These are phyloP conservation scores for Capsicum rhomboideum DNA, from an alignment of 257 asterid genomes.

Conservation along the genomic window DNA sequence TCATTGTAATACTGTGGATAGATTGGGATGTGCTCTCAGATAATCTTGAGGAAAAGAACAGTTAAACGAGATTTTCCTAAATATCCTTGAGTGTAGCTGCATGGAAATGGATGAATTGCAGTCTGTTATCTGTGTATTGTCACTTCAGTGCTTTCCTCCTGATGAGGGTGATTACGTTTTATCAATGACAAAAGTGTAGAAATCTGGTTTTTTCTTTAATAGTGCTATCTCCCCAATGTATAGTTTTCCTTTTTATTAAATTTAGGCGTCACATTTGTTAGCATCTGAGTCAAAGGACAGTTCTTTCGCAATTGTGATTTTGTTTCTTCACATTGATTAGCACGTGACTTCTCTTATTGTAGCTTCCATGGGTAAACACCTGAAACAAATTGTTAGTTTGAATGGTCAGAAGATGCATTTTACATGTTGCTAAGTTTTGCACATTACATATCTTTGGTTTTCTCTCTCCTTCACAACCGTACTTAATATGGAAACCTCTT, in stretches of 20 bases:
- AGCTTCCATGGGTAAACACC: neutral
- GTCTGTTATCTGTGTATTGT: neutral
- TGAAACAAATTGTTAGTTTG: neutral
- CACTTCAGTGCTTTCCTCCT: neutral
- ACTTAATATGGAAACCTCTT: constrained; percentile 9
- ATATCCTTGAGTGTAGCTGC: neutral
- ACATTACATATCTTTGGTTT: neutral
- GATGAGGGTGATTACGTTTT: neutral
- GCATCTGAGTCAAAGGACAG: neutral
- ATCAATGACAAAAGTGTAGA: neutral
- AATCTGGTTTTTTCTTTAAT: neutral
- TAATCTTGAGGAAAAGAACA: neutral
- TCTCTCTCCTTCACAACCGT: neutral
- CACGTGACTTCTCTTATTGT: neutral
- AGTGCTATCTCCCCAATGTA: neutral
- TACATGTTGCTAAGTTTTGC: neutral
- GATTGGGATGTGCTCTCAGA: neutral
- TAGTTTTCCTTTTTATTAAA: neutral
- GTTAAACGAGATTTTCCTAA: neutral
- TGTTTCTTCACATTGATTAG: neutral
- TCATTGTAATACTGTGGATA: neutral
- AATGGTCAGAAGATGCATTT: neutral
- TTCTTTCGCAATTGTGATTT: neutral
- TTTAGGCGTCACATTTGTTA: neutral
- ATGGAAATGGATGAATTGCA: neutral